Evolutionary conservation across 2,329 filamentous ascomycete genomes (phyloP), one percentile per base, ranked within the genome.

Genomic region (Neoscytalidium dimidiatum): DNA sequence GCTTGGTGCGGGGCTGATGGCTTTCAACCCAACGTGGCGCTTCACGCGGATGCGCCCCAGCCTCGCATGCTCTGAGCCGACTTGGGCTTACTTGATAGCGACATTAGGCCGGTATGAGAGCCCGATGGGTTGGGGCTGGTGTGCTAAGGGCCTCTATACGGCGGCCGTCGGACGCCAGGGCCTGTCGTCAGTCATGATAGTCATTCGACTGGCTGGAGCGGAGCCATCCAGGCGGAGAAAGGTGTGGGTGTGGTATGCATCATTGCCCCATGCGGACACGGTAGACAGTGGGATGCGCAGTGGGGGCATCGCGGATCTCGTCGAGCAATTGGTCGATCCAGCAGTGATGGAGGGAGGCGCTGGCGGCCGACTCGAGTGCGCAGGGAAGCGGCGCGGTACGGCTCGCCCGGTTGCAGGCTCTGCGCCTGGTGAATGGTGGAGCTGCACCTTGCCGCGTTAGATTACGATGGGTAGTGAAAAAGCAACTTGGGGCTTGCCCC

Each of bases 1-100:
- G 58, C 33, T 21, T 62, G 26, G 23, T 62, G 58, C 58, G 58
- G 58, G 58, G 58, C 58, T 62, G n/a, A 29, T 44, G n/a, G 4
- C 14, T 28, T 52, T 21, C 49, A 35, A 6, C 49, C 29, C 56
- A 48, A 31, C 43, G 31, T 62, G 58, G 43, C 58, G 58, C 58
- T 62, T 49, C 58, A 62, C 58, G 58, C 58, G 58, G 58, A 62
- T 51, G 41, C 14, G 28, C 38, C 56, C 28, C 4, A 29, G 41
- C n/a, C 41, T 23, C n/a, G 11, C 41, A 46, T 41, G 38, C 38
- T 29, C 28, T 19, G 33, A 33, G 51, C 6, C 6, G 53, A n/a
- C 23, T 38, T 14, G 17, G 53, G 33, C 33, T 17, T 28, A 9
- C 35, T n/a, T 21, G 14, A 4, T 11, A 14, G 38, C 26, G 38